Percentiles rank a stretch among this genome's conserved stretches.
phyloP scores from a whole-genome alignment of 2,329 filamentous ascomycete species.

The Sporothrix humicola region DNA sequence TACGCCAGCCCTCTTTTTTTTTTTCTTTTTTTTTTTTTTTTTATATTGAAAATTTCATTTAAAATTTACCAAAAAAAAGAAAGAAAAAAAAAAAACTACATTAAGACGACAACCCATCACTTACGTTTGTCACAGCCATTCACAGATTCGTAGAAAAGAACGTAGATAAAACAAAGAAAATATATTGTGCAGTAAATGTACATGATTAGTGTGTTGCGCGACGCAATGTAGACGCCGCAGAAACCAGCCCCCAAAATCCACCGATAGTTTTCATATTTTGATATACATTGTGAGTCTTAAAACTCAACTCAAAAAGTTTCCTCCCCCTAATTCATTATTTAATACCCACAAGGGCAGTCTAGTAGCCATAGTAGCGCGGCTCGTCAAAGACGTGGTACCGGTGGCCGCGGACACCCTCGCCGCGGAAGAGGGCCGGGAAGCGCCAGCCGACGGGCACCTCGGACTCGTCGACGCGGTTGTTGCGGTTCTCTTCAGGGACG shows the following conservation, averaged over 20 bases:
- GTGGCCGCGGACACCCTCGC: constrained; percentile 86
- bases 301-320: neutral
- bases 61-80: too few species aligned
- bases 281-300: neutral
- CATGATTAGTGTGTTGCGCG: neutral
- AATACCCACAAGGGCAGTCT: neutral
- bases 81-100: neutral
- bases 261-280: neutral
- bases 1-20: neutral
- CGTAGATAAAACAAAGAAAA: neutral
- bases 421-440: constrained; percentile 85
- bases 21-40: too few species aligned
- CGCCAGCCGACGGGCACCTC: constrained; percentile 77
- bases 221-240: neutral
- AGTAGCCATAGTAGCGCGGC: constrained; percentile 71
- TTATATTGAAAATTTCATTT: too few species aligned
- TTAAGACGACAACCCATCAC: too few species aligned
- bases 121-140: too few species aligned
- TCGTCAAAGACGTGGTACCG: constrained; percentile 94
- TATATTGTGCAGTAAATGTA: constrained; percentile 2
- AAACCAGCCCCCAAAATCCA: neutral
- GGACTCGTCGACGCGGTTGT: constrained; percentile 67
- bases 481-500: constrained; percentile 59
- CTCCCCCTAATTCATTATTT: neutral
- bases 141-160: neutral